Evolutionary conservation across 2,329 filamentous ascomycete genomes (phyloP), one percentile per base, ranked within the genome.

Genomic region (Sporothrix sp.): DNA sequence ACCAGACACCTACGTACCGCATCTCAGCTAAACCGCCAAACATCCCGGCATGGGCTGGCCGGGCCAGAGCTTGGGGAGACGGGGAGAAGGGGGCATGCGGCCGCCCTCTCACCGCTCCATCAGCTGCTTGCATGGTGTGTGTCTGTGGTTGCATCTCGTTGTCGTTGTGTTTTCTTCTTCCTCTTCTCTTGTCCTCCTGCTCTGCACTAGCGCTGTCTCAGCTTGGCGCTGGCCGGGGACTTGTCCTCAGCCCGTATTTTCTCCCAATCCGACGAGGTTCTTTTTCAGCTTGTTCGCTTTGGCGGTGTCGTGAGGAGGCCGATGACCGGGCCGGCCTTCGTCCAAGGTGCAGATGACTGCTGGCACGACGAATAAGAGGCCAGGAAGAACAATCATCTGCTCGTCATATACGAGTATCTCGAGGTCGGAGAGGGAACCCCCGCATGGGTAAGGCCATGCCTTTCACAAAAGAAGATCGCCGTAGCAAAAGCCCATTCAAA

Each of bases 61-160:
- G 27, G 16, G 28, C 11, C 18, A 21, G 42, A 28, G n/a, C 28
- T 21, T 18, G 28, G 42, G 40, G 18, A 8, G 18, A 33, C 11
- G 30, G 30, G 33, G 13, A 14, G 43, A 7, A 20, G 11, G 33
- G 20, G 18, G 28, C 10, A 20, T 16, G 43, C 23, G 25, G 43
- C 30, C 30, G 43, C 20, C 30, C 20, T 16, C 43, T 45, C 43
- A 45, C 43, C 42, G 42, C 30, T 45, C 28, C 43, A 25, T 45
- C 10, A 13, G 16, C 27, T 7, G 23, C 16, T 16, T 25, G 43
- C 43, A 45, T 20, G 30, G 30, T 14, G 30, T 45, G 20, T 35
- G 28, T 8, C 42, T 44, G 42, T 44, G 42, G 28, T 45, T 25
- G 33, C 20, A 45, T 35, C 30, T 45, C 43, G n/a, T 6, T 44